A percentile compares a stretch with the other conserved stretches of the same genome.
These are phyloP conservation scores for Mycena venus DNA, from an alignment of 768 basidiomycete species.

Conservation along the genomic window DNA sequence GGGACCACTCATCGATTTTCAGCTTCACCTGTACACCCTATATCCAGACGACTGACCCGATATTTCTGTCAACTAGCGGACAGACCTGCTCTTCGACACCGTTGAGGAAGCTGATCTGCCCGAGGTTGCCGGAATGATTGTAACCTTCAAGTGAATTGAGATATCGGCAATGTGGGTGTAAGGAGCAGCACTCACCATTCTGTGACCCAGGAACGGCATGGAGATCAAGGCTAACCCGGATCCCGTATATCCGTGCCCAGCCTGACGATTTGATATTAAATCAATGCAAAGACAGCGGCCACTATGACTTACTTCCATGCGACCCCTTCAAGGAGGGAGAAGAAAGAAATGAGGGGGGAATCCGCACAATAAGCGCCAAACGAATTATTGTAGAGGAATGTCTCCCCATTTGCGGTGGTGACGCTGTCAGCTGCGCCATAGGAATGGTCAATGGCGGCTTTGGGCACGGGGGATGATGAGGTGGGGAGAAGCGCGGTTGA, in stretches of 20 bases:
- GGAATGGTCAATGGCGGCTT: neutral
- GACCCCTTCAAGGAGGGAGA: neutral
- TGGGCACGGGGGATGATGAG: neutral
- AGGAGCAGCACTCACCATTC: constrained; percentile 59
- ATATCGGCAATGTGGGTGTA: too few relatives aligned
- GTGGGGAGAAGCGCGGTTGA: neutral
- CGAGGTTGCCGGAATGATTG: neutral
- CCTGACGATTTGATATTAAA: neutral
- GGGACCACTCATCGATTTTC: too few relatives aligned
- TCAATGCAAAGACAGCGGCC: neutral
- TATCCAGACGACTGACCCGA: too few relatives aligned
- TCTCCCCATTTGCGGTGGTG: too few relatives aligned
- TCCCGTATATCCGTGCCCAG: constrained; percentile 81
- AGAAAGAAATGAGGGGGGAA: too few relatives aligned
- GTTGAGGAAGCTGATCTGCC: neutral
- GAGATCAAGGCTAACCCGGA: constrained; percentile 75
- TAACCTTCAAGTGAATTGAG: too few relatives aligned
- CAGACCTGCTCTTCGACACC: too few relatives aligned
- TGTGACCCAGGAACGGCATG: constrained; percentile 74
- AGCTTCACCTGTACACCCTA: too few relatives aligned
- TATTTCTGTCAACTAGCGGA: too few relatives aligned
- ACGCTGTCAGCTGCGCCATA: neutral
- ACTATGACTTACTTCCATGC: constrained; percentile 50
- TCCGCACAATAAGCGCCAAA: too few relatives aligned
- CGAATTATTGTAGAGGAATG: too few relatives aligned